phyloP scores from a whole-genome alignment of 176 grass and related monocot genomes.

The Ampelocalamus luodianensis region DNA sequence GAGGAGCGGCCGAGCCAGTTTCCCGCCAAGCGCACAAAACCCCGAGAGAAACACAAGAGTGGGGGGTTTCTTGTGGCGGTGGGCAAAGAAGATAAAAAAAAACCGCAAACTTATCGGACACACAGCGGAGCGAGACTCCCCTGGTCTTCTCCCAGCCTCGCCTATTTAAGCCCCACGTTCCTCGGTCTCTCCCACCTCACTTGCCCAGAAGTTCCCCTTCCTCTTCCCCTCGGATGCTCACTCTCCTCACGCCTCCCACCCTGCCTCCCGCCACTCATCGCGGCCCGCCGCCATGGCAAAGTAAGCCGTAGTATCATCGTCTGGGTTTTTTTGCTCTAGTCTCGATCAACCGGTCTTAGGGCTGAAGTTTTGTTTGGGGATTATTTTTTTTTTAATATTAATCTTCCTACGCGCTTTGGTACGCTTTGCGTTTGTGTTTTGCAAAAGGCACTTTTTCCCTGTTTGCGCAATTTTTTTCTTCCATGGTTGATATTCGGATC shows the following conservation, averaged over 20 bases:
- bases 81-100: background rate
- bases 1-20: background rate
- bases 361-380: no score
- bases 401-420: background rate
- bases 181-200: background rate
- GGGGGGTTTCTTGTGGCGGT: constrained; percentile 12
- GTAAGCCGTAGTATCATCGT: constrained; percentile 21
- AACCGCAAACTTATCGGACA: background rate
- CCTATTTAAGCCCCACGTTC: background rate
- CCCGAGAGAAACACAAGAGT: background rate
- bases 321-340: background rate
- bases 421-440: background rate
- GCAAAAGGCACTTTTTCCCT: background rate
- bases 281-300: constrained; percentile 29
- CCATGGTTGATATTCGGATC: background rate
- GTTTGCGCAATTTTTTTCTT: background rate
- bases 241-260: background rate
- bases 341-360: no score
- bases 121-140: background rate
- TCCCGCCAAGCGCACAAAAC: background rate
- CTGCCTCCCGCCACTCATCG: background rate
- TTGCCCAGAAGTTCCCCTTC: background rate
- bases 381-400: no score
- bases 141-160: background rate
- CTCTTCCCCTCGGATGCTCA: constrained; percentile 4